A percentile compares a stretch with the other conserved stretches of the same genome.
phyloP scores from a whole-genome alignment of 805 yeast species.

The Yamadazyma kitorensis region DNA sequence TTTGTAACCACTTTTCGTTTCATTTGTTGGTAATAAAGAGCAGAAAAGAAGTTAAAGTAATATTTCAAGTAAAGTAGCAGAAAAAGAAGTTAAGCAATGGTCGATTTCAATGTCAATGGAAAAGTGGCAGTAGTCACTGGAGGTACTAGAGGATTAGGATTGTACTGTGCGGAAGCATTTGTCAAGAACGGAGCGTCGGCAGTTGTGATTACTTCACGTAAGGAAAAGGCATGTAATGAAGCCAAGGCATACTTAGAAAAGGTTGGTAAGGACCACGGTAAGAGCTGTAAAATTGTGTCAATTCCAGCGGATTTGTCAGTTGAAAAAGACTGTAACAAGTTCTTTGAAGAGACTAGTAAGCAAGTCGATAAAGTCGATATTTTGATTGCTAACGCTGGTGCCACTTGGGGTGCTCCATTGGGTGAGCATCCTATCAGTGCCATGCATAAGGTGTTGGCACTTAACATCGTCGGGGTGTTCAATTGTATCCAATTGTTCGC shows the following conservation, averaged over 20 bases:
- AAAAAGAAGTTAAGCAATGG: too few species aligned
- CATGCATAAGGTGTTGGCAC: conserved; percentile 57
- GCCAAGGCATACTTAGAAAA: conserved; percentile 44
- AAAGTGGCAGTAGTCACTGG: conserved; percentile 70
- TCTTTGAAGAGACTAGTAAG: conserved; percentile 39
- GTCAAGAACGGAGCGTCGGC: conserved; percentile 59
- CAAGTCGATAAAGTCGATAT: conserved; percentile 52
- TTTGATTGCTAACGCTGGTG: conserved; percentile 76
- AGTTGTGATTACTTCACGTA: conserved; percentile 64
- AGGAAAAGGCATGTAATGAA: conserved; percentile 57
- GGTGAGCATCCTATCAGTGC: conserved; percentile 60
- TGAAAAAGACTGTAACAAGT: conserved; percentile 45
- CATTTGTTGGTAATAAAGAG: too few species aligned
- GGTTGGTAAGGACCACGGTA: conserved; percentile 33
- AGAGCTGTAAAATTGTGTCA: conserved; percentile 30
- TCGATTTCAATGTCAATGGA: conserved; percentile 50
- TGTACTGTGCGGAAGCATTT: conserved; percentile 62
- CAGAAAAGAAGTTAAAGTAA: too few species aligned
- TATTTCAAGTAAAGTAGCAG: too few species aligned
- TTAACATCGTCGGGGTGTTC: conserved; percentile 69
- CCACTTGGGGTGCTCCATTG: conserved; percentile 71
- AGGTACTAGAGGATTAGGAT: conserved; percentile 74
- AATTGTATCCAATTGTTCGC: conserved; percentile 59
- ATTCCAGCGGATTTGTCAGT: conserved; percentile 58
- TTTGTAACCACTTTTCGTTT: too few species aligned